phyloP scores from a whole-genome alignment of 352 stramenopile species.

The Pythium apleroticum region DNA sequence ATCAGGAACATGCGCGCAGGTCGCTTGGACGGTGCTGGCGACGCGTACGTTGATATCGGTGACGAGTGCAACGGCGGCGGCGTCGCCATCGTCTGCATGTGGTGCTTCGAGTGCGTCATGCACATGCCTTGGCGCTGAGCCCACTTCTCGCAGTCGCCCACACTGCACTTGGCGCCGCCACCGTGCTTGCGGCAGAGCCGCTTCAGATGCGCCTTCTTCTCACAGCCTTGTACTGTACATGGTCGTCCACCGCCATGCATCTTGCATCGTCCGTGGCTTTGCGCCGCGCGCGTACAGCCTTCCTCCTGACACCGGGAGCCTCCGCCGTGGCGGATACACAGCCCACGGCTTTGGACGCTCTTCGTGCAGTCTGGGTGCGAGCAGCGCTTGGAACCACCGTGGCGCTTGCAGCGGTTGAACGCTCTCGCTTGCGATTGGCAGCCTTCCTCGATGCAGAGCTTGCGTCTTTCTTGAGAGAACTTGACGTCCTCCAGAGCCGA shows the following conservation, averaged over 20 bases:
- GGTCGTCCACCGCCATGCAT: conserved; percentile 52
- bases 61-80: conserved; percentile 26
- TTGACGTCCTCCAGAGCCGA: conserved; percentile 33
- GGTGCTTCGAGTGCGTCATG: conserved; percentile 80
- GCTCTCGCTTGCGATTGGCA: conserved; percentile 80
- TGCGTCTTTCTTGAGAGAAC: conserved; percentile 69
- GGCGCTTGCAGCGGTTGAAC: conserved; percentile 84
- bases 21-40: neutral
- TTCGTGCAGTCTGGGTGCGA: conserved; percentile 72
- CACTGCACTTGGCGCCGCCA: conserved; percentile 72
- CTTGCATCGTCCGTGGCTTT: conserved; percentile 75
- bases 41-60: neutral
- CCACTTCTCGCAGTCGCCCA: conserved; percentile 77
- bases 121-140: conserved; percentile 82
- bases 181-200: conserved; percentile 82
- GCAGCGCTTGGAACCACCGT: conserved; percentile 83
- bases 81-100: conserved; percentile 19
- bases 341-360: conserved; percentile 70
- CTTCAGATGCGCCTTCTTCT: conserved; percentile 85
- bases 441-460: conserved; percentile 69
- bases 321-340: conserved; percentile 70
- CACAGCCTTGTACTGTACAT: conserved; percentile 65
- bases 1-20: neutral
- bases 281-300: conserved; percentile 52
- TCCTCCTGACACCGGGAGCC: conserved; percentile 75